These are phyloP conservation scores for Canariomyces notabilis DNA, from an alignment of 2,329 filamentous ascomycete species.

Conservation along the genomic window DNA sequence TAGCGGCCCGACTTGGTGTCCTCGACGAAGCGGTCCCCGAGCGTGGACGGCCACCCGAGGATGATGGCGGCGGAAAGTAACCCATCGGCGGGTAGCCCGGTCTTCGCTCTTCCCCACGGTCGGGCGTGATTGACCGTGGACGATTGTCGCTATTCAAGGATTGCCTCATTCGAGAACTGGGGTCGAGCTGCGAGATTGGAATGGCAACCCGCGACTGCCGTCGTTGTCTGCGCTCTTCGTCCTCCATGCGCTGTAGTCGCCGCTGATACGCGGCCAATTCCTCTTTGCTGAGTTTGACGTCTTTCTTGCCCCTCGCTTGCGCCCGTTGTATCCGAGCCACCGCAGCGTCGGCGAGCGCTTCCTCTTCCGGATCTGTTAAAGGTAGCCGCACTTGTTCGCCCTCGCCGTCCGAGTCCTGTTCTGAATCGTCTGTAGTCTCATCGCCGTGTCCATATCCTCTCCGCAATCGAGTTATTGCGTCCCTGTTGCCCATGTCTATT, in stretches of 20 bases:
- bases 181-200: conserved; percentile 48
- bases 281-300: conserved; percentile 73
- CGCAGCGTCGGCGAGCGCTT: conserved; percentile 70
- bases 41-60: conserved; percentile 37
- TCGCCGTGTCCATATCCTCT: conserved; percentile 39
- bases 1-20: conserved; percentile 21
- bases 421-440: conserved; percentile 40
- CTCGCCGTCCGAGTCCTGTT: conserved; percentile 44
- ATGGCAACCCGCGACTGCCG: conserved; percentile 48
- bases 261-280: conserved; percentile 78
- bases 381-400: conserved; percentile 45
- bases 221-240: conserved; percentile 32
- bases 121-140: conserved; percentile 36
- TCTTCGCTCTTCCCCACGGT: conserved; percentile 31
- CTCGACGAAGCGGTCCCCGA: conserved; percentile 39
- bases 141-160: conserved; percentile 32
- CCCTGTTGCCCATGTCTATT: conserved; percentile 48
- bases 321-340: conserved; percentile 75
- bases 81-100: conserved; percentile 44
- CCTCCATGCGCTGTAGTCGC: conserved; percentile 54
- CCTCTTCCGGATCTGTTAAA: conserved; percentile 55
- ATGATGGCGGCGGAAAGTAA: conserved; percentile 40
- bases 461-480: conserved; percentile 34
- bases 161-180: conserved; percentile 33
- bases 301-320: conserved; percentile 66